Evolutionary conservation across 331 rosid genomes (phyloP), one percentile per base, ranked within the genome.

Genomic region (Cydonia oblonga): DNA sequence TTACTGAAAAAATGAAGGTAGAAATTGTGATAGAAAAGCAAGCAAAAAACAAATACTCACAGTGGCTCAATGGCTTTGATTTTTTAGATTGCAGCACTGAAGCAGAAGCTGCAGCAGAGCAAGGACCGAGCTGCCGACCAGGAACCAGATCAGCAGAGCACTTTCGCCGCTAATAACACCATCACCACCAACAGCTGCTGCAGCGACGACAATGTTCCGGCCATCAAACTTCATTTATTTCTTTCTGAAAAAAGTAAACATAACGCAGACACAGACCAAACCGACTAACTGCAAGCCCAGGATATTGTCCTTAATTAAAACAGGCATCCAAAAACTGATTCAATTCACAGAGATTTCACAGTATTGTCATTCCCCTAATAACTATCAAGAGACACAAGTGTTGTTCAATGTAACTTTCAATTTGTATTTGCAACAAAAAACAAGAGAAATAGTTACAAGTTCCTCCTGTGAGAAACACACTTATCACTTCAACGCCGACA

Each of bases 1-100:
- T 16, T 49, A 49, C 6, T 49, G 54, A 1, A 62, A 35, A 59
- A 59, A 59, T 59, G 28, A 3, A 54, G 64, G 9, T 6, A 1
- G 22, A 28, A 0, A 10, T 33, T 1, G 9, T 9, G 26, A 9
- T 32, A 28, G 35, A 64, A 64, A 59, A 57, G 29, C 35, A 24
- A 15, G 65, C 13, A 2, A 26, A 24, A 7, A 16, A 1, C 9
- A 16, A 16, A 20, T 16, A 49, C 54, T 49, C 9, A 49, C 3
- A 0, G 54, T 49, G 20, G 6, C 20, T 16, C 6, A 20, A 49
- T 16, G 20, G 54, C 4, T 6, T 49, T 6, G 16, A 49, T 49
- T 49, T 24, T 6, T 6, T 11, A 72, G 76, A 28, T 72, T 72
- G 76, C 60, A 72, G 68, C n/a, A 44, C 56, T 51, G 56, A 18